Percentiles rank a stretch among this genome's conserved stretches.
phyloP scores from a whole-genome alignment of 2,329 filamentous ascomycete genomes.

The Aspergillus pseudonomiae region DNA sequence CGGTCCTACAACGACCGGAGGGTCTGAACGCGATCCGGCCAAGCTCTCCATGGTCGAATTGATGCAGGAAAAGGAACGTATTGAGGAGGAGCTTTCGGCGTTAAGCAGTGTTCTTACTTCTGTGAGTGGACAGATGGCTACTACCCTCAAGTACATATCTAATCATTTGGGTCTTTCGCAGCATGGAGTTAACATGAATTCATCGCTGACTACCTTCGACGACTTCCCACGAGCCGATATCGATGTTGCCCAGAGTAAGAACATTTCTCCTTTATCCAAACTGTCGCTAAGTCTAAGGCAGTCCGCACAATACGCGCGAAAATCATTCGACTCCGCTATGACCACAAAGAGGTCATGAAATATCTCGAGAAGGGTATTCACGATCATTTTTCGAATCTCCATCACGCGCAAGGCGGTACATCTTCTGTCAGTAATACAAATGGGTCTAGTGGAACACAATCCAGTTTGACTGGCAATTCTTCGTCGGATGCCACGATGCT shows the following conservation, averaged over 20 bases:
- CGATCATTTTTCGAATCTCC: conserved; percentile 78
- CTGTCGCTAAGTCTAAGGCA: conserved; percentile 41
- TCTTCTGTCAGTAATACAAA: conserved; percentile 28
- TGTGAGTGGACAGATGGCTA: conserved; percentile 53
- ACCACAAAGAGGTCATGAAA: conserved; percentile 87
- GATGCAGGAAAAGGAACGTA: conserved; percentile 77
- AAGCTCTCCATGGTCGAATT: conserved; percentile 76
- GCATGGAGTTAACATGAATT: conserved; percentile 94
- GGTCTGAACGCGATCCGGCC: conserved; percentile 61
- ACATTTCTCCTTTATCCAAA: neutral
- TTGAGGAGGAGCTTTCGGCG: conserved; percentile 85
- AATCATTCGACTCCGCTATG: conserved; percentile 87
- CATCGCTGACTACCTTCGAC: conserved; percentile 80
- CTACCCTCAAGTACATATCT: conserved; percentile 17
- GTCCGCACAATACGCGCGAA: conserved; percentile 90
- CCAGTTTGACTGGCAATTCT: conserved; percentile 26
- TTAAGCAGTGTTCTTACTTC: conserved; percentile 86
- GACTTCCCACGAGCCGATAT: conserved; percentile 92
- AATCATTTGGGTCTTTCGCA: conserved; percentile 43
- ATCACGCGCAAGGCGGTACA: conserved; percentile 53
- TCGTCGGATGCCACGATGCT: conserved; percentile 37
- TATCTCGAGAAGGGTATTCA: conserved; percentile 85
- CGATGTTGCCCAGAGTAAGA: conserved; percentile 87
- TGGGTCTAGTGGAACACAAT: conserved; percentile 27
- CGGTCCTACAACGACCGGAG: conserved; percentile 67